Evolutionary conservation across 306 rosid species (phyloP).

Genomic region (Adenanthera pavonina): DNA sequence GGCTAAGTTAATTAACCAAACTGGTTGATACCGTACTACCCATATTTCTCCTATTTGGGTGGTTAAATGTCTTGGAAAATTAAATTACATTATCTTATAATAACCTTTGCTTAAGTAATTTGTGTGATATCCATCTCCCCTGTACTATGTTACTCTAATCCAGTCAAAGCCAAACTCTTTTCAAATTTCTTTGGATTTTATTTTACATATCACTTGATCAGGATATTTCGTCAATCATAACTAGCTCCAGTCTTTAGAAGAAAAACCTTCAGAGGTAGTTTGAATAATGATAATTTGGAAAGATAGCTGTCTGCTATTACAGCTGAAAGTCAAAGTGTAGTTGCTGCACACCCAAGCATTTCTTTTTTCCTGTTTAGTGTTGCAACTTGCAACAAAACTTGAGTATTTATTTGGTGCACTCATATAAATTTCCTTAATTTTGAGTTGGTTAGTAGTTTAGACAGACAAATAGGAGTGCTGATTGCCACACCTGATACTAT

Average conservation of each 20-base stretch:
- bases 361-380: not conserved
- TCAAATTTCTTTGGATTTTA: not conserved
- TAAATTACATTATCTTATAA: not conserved
- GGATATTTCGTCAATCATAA: not conserved
- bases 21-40: not conserved
- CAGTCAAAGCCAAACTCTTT: not conserved
- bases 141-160: not conserved
- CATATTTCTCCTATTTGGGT: not conserved
- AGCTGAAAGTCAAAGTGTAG: not conserved
- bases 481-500: not conserved
- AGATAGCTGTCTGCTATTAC: not conserved
- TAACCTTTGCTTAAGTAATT: not conserved
- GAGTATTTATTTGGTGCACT: not conserved
- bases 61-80: not conserved
- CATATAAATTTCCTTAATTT: not conserved
- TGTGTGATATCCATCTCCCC: not conserved
- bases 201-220: not conserved
- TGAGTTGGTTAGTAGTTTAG: not conserved
- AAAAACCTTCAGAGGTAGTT: not conserved
- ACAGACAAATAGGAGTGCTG: not conserved
- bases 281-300: not conserved
- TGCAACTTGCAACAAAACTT: not conserved
- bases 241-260: not conserved
- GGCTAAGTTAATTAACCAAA: not conserved
- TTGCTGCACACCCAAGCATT: not conserved